A percentile compares a stretch with the other conserved stretches of the same genome.
phyloP scores from a whole-genome alignment of 139 green algal genomes.

The Ettlia oleoabundans region DNA sequence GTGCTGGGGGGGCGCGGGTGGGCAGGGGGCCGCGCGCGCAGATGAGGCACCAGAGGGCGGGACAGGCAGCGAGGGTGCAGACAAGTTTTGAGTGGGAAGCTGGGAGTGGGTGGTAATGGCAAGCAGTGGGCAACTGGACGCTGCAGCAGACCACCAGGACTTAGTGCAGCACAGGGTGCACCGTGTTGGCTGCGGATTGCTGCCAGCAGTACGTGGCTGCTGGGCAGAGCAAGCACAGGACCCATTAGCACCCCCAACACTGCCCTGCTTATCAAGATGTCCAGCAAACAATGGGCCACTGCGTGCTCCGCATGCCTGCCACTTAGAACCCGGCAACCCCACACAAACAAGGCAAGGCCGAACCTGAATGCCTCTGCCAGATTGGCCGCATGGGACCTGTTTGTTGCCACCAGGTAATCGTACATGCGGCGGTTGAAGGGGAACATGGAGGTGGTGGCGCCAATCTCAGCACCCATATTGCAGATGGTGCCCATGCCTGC shows the following conservation, averaged over 20 bases:
- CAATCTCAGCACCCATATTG: slow-evolving; percentile 98
- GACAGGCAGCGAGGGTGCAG: too few relatives aligned
- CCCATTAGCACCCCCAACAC: too few relatives aligned
- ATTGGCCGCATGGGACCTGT: slow-evolving; percentile 65
- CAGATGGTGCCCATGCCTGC: slow-evolving; percentile 93
- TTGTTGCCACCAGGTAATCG: slow-evolving; percentile 91
- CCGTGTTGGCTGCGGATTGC: too few relatives aligned
- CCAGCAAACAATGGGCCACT: too few relatives aligned
- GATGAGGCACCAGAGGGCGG: background rate
- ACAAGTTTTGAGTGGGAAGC: too few relatives aligned
- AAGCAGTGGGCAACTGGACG: background rate
- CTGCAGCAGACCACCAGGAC: background rate
- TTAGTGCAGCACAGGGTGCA: background rate
- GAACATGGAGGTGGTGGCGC: slow-evolving; percentile 96
- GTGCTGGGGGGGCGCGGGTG: background rate
- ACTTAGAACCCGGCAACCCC: background rate
- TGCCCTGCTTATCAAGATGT: too few relatives aligned
- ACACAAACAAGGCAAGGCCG: too few relatives aligned
- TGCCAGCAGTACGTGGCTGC: too few relatives aligned
- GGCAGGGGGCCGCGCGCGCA: background rate
- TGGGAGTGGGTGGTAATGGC: too few relatives aligned
- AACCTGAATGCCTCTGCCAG: slow-evolving; percentile 82
- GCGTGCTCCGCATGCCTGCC: too few relatives aligned
- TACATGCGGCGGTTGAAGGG: slow-evolving; percentile 92
- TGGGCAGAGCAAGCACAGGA: too few relatives aligned